phyloP scores from a whole-genome alignment of 2,329 filamentous ascomycete species.

The Cadophora sp. region DNA sequence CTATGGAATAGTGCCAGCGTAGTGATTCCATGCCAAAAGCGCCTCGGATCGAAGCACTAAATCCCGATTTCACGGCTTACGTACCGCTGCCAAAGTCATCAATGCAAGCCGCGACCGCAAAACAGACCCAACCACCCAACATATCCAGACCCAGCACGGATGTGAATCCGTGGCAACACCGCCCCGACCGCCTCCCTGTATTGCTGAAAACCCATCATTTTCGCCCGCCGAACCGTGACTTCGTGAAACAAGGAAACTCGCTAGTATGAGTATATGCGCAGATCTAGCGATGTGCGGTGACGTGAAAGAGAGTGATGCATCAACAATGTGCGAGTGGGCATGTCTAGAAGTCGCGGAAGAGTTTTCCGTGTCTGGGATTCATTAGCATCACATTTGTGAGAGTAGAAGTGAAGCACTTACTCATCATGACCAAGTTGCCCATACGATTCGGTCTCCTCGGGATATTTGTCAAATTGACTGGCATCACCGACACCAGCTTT shows the following conservation, averaged over 20 bases:
- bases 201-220: constrained; percentile 37
- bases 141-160: not conserved
- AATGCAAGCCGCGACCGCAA: not conserved
- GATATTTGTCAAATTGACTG: constrained; percentile 97
- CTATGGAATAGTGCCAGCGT: constrained; percentile 1
- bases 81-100: constrained; percentile 14
- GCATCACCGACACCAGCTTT: constrained; percentile 93
- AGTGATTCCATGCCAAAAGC: not conserved
- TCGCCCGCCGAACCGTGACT: constrained; percentile 26
- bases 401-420: constrained; percentile 63
- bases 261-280: constrained; percentile 35
- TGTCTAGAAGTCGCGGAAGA: constrained; percentile 35
- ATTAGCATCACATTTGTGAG: not conserved
- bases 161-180: constrained; percentile 9
- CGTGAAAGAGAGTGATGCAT: constrained; percentile 25
- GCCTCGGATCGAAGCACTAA: not conserved
- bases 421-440: constrained; percentile 80
- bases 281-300: constrained; percentile 19
- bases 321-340: constrained; percentile 11
- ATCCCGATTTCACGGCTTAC: not conserved
- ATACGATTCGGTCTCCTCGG: constrained; percentile 94
- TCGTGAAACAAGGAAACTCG: constrained; percentile 25
- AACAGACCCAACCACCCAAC: constrained; percentile 7
- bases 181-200: constrained; percentile 17
- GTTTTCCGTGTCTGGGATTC: constrained; percentile 31